Evolutionary conservation across 73 alveolate genomes (phyloP).

Genomic region (Tetrahymena malaccensis): DNA sequence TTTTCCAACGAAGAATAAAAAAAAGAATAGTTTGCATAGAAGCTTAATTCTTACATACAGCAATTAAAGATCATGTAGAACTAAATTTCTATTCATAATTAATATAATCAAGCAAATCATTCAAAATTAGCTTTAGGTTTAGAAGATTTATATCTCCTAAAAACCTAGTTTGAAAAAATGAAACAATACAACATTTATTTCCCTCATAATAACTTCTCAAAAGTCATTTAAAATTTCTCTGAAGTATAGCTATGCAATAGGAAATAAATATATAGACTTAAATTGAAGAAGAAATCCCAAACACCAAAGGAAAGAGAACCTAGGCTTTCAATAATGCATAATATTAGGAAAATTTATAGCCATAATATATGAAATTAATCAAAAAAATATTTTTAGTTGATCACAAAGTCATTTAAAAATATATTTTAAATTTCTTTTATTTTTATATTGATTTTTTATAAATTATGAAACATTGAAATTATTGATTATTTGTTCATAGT

Average conservation of each 20-base stretch:
- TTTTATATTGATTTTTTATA: too few species aligned
- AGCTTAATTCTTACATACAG: not conserved
- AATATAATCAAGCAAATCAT: not conserved
- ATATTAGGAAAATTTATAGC: not conserved
- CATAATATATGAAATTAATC: not conserved
- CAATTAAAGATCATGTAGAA: too few species aligned
- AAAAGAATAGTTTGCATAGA: not conserved
- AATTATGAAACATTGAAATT: too few species aligned
- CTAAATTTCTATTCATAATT: not conserved
- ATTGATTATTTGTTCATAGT: too few species aligned
- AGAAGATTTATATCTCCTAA: not conserved
- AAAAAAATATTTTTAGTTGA: not conserved
- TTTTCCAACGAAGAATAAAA: not conserved
- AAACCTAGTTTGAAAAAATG: not conserved
- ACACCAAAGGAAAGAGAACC: not conserved
- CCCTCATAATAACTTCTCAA: not conserved
- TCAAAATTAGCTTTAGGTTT: not conserved
- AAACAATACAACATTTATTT: not conserved
- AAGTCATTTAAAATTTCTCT: not conserved
- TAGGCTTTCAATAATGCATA: not conserved
- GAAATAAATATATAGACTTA: not conserved
- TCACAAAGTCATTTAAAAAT: too few species aligned
- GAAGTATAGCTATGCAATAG: not conserved
- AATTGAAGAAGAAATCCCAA: not conserved
- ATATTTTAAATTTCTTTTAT: too few species aligned